Conservation (phyloP, 257 asterid species). For the Capsicum rhomboideum region DNA sequence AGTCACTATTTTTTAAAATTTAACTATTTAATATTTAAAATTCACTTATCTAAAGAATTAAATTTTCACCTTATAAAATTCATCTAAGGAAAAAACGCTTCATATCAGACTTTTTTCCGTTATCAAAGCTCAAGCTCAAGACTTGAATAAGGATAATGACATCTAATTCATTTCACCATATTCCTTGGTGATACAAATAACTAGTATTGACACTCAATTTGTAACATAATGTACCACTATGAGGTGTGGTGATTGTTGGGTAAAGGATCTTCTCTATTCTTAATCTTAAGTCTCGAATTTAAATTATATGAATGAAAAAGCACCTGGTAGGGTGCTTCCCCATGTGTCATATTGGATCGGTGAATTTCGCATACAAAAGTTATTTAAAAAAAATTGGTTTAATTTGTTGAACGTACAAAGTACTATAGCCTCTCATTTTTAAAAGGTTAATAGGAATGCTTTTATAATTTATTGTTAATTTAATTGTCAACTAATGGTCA, state of each 20-base stretch:
- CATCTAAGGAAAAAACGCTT: no score
- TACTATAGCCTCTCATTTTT: background rate
- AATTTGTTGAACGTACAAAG: background rate
- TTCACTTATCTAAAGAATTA: background rate
- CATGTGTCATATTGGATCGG: background rate
- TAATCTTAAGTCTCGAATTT: background rate
- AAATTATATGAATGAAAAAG: background rate
- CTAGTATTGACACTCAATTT: background rate
- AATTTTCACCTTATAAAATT: background rate
- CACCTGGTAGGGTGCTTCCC: fast-evolving
- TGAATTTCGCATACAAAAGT: background rate
- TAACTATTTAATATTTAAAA: background rate
- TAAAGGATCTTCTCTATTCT: fast-evolving
- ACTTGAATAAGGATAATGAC: background rate
- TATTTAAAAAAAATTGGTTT: background rate
- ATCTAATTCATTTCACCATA: background rate
- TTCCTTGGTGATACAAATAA: background rate
- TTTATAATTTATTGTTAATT: background rate
- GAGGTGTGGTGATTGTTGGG: background rate
- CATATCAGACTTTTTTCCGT: background rate
- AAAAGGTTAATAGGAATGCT: no score
- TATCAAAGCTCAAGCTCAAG: background rate
- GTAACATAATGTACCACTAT: background rate
- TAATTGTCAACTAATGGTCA: background rate
- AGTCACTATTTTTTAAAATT: background rate